phyloP scores from a whole-genome alignment of 2,329 filamentous ascomycete species.

The Leptodontidium sp. region DNA sequence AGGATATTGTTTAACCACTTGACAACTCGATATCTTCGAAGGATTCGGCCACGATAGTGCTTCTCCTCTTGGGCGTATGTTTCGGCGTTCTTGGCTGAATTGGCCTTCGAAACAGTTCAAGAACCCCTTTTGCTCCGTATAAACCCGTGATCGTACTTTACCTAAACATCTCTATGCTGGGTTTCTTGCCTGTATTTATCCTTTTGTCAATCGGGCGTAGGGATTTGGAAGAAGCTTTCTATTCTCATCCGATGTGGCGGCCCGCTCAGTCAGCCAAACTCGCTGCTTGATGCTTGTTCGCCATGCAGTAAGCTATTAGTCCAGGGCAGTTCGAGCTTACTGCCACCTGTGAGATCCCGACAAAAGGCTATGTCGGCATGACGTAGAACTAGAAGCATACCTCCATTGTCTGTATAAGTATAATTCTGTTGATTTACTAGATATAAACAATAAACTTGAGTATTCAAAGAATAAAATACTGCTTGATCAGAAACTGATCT shows the following conservation, averaged over 20 bases:
- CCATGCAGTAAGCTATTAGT: constrained; percentile 11
- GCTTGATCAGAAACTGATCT: too few species aligned
- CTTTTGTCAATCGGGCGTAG: background rate
- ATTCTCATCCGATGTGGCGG: constrained; percentile 7
- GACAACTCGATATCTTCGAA: constrained; percentile 5
- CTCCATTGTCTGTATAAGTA: background rate
- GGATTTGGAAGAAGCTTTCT: background rate
- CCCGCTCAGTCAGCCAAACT: constrained; percentile 4
- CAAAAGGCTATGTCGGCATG: background rate
- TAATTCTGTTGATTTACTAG: background rate
- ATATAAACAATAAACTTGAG: background rate
- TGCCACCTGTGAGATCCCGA: background rate
- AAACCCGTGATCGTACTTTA: background rate
- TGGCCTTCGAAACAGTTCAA: constrained; percentile 2
- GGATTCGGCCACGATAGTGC: background rate
- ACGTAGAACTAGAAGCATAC: background rate
- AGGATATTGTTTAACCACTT: constrained; percentile 4
- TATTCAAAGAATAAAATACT: background rate
- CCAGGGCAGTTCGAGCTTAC: background rate
- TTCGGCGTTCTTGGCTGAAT: background rate
- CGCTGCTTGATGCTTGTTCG: constrained; percentile 1
- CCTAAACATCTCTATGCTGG: too few species aligned
- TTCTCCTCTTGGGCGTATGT: background rate
- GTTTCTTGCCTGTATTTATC: background rate
- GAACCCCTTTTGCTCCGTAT: background rate